These are phyloP conservation scores for Penicillium canescens DNA, from an alignment of 495 filamentous ascomycete genomes.

Conservation along the genomic window DNA sequence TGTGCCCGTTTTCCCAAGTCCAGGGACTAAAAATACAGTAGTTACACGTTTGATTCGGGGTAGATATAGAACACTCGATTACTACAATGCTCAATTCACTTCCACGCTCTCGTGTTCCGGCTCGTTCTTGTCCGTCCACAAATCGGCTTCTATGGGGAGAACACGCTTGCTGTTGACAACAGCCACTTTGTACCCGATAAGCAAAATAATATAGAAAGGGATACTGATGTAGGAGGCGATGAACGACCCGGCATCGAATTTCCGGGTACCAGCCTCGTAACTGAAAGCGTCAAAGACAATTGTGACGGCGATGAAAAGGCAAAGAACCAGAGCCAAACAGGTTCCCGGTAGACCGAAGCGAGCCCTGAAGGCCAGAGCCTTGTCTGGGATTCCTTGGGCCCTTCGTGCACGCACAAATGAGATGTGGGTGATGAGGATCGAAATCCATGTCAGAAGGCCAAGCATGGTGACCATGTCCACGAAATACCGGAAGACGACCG, in stretches of 20 bases:
- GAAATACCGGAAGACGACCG: conserved; percentile 72
- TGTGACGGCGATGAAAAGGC: conserved; percentile 67
- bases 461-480: conserved; percentile 78
- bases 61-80: too few relatives aligned
- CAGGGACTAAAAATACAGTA: too few relatives aligned
- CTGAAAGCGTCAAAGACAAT: conserved; percentile 72
- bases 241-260: conserved; percentile 63
- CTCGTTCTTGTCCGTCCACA: conserved; percentile 52
- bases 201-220: conserved; percentile 68
- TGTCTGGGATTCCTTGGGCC: conserved; percentile 65
- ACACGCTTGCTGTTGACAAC: conserved; percentile 51
- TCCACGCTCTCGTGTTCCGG: neutral
- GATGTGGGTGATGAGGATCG: conserved; percentile 77
- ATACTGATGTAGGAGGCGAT: conserved; percentile 78
- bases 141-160: conserved; percentile 56
- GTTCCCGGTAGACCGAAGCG: conserved; percentile 69
- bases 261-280: conserved; percentile 32
- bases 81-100: too few relatives aligned
- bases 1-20: too few relatives aligned
- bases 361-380: conserved; percentile 67
- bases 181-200: conserved; percentile 65
- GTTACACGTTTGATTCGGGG: too few relatives aligned
- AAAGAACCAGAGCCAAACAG: conserved; percentile 62
- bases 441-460: conserved; percentile 68
- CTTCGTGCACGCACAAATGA: conserved; percentile 69